Evolutionary conservation across 1,139 yeast species (phyloP), one percentile per base, ranked within the genome.

Genomic region (Wickerhamomyces sp.): DNA sequence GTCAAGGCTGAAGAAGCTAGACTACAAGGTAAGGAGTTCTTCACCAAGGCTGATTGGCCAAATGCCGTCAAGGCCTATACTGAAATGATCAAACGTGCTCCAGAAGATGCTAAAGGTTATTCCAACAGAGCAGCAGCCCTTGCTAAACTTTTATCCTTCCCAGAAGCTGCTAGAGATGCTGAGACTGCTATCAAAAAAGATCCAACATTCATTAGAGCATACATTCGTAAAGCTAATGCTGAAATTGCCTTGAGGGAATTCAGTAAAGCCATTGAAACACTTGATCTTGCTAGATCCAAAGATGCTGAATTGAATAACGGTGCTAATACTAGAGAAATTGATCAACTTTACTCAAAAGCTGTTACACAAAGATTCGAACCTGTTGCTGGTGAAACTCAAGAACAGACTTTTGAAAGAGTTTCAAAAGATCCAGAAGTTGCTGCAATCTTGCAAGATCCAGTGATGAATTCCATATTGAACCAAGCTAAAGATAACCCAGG

Each of bases 61-160:
- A 83, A 72, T 48, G 97, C 98, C 23, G 96, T 93, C 37, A 85
- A 85, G 60, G 82, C 95, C 10, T 93, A 93, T 65, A 71, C 94
- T 33, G 98, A 93, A 64, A 91, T 93, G 87, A 72, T 89, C 54
- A 86, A 88, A 67, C 83, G 99, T 59, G 89, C 93, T 4, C 99
- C 99, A 39, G 78, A 80, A 40, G 98, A 93, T 62, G 94, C 95
- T 23, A 79, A 96, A 62, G 98, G 97, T 37, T 93, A 89, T 62
- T 88, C 95, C 30, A 93, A 93, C 68, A 84, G 98, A 64, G 98
- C 99, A 36, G 98, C 98, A 27, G 96, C 95, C 1, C 76, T 84
- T 57, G 79, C 95, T 35, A 93, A 93, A 63, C 75, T 93, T 49
- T 78, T 91, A 83, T 86, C 96, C 15, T 91, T 89, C 84, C 96